phyloP scores from a whole-genome alignment of 1,284 basidiomycete genomes.

The Exobasidium rhododendri region DNA sequence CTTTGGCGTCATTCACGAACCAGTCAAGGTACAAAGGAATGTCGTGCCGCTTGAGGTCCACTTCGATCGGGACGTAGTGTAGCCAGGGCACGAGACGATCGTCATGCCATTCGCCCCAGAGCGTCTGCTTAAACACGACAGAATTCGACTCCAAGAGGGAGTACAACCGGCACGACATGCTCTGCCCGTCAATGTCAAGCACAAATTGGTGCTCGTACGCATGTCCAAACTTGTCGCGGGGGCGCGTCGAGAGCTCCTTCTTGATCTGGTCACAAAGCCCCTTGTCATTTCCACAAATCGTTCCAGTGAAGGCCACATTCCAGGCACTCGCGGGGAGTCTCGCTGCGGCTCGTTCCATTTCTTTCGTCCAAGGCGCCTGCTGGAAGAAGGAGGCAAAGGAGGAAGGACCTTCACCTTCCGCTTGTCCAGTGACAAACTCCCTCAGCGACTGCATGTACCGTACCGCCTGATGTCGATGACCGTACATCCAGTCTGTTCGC shows the following conservation, averaged over 20 bases:
- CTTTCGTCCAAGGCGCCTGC: background rate
- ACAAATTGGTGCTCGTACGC: background rate
- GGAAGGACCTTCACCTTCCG: background rate
- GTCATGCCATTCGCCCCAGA: slow-evolving; percentile 4
- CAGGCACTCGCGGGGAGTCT: background rate
- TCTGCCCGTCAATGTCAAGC: background rate
- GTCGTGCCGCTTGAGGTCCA: background rate
- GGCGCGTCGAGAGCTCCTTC: background rate
- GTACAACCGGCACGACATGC: slow-evolving; percentile 1
- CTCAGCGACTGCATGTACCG: background rate
- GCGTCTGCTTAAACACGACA: slow-evolving; percentile 1
- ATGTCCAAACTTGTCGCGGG: background rate
- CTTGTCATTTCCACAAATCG: background rate
- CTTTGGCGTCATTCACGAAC: background rate
- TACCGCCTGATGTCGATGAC: background rate
- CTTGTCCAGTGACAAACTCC: background rate
- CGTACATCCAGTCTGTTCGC: background rate
- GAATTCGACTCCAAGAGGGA: background rate
- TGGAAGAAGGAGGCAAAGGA: background rate
- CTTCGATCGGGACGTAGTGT: slow-evolving; percentile 1
- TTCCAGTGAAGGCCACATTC: background rate
- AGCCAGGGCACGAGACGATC: background rate
- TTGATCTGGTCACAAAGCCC: background rate
- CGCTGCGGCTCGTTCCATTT: background rate
- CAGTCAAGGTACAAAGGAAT: background rate